Base-by-base conservation (phyloP, 1,284 basidiomycete species). In the Ustilago trichophora region DNA sequence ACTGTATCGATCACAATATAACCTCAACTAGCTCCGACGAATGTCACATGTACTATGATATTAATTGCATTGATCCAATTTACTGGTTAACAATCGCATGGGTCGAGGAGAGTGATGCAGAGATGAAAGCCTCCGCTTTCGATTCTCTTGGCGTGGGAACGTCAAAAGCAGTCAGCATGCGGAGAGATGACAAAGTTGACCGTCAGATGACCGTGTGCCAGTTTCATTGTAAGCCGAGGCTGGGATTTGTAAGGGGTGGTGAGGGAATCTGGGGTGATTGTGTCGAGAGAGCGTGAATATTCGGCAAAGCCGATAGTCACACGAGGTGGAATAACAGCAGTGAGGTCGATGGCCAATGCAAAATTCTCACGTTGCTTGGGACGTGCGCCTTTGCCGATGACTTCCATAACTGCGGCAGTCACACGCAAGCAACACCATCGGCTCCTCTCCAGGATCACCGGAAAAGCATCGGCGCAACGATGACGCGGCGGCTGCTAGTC, bases 401-500 rank as follows among this genome's bases (percentile, higher is more conserved):
- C 47, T 25, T 35, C 46, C 40, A 49, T 24, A 24, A 13, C 34
- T 45, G 31, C 45, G 25, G 11, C 38, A n/a, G 13, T 29, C 26
- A 41, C 33, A 27, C 35, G n/a, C 10, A 22, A n/a, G n/a, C n/a
- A n/a, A n/a, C n/a, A n/a, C n/a, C n/a, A n/a, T n/a, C n/a, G n/a
- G n/a, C n/a, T n/a, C n/a, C n/a, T n/a, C n/a, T n/a, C n/a, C n/a
- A n/a, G n/a, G n/a, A n/a, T n/a, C n/a, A n/a, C n/a, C n/a, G n/a
- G n/a, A n/a, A n/a, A n/a, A n/a, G n/a, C n/a, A n/a, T n/a, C 33
- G 26, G 13, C 22, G 32, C 18, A 27, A 44, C 16, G 6, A 63
- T 69, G 55, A 13, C 24, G 24, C 37, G 27, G 25, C 37, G 46
- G 11, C 33, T 72, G 42, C 27, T 68, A 27, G 64, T 64, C 7